phyloP scores from a whole-genome alignment of 2,329 filamentous ascomycete species.

The Emergomyces africanus region DNA sequence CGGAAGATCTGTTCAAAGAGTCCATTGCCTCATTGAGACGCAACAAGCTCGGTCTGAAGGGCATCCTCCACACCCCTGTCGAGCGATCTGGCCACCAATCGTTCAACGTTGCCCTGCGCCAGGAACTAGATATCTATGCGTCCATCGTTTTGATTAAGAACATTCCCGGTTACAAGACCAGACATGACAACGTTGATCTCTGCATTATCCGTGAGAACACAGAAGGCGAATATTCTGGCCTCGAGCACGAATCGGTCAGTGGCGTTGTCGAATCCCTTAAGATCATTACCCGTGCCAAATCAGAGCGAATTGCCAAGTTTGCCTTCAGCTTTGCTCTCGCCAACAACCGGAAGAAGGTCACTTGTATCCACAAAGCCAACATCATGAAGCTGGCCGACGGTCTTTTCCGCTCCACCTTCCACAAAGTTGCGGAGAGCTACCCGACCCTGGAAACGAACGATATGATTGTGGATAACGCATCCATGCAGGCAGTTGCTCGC shows the following conservation, averaged over 20 bases:
- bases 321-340: slow-evolving; percentile 95
- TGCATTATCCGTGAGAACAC: slow-evolving; percentile 99
- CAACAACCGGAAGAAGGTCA: slow-evolving; percentile 99
- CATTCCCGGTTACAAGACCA: slow-evolving; percentile 95
- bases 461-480: slow-evolving; percentile 99
- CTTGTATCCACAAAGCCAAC: slow-evolving; percentile 99
- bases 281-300: slow-evolving; percentile 99
- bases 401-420: slow-evolving; percentile 96
- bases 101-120: slow-evolving; percentile 98
- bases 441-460: slow-evolving; percentile 92
- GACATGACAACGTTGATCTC: slow-evolving; percentile 92
- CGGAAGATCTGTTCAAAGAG: slow-evolving; percentile 91
- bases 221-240: slow-evolving; percentile 97
- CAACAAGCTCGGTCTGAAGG: slow-evolving; percentile 98
- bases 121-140: slow-evolving; percentile 99
- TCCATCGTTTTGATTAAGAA: slow-evolving; percentile 98
- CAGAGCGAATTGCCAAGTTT: slow-evolving; percentile 98
- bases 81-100: slow-evolving; percentile 95
- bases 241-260: slow-evolving; percentile 94
- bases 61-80: slow-evolving; percentile 95
- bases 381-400: slow-evolving; percentile 99
- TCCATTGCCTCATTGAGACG: slow-evolving; percentile 89
- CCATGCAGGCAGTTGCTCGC: slow-evolving; percentile 93
- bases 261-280: slow-evolving; percentile 99
- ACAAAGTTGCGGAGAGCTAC: slow-evolving; percentile 85